Conservation (phyloP, 768 basidiomycete genomes). For the Boletus vinaceobasis region DNA sequence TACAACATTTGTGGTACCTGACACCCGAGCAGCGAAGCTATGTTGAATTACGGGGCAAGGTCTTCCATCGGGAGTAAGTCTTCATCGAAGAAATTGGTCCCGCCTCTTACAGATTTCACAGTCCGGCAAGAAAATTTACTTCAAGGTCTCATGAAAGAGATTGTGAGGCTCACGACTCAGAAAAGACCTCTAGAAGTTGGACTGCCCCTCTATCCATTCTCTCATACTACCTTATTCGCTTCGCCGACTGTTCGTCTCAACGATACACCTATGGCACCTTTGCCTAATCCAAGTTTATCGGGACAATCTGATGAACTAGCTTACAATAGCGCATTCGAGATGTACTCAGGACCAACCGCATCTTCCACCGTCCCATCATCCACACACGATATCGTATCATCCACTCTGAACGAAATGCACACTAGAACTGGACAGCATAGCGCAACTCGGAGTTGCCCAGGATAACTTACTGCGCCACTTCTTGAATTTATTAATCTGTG, state of each 20-base stretch:
- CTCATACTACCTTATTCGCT: slow-evolving; percentile 60
- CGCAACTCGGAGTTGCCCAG: slow-evolving; percentile 5
- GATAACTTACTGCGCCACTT: slow-evolving; percentile 2
- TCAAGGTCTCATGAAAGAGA: slow-evolving; percentile 82
- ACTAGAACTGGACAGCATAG: slow-evolving; percentile 3
- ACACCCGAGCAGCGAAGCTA: slow-evolving; percentile 57
- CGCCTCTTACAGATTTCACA: slow-evolving; percentile 29
- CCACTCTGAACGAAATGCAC: slow-evolving; percentile 6
- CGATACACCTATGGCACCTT: slow-evolving; percentile 28
- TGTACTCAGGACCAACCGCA: slow-evolving; percentile 4
- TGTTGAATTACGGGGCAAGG: slow-evolving; percentile 75
- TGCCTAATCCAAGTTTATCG: slow-evolving; percentile 23
- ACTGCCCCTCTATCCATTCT: slow-evolving; percentile 78
- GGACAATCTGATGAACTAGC: slow-evolving; percentile 4
- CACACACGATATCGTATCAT: slow-evolving; percentile 5
- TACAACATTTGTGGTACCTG: slow-evolving; percentile 3
- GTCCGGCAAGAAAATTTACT: slow-evolving; percentile 81
- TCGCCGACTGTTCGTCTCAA: slow-evolving; percentile 40
- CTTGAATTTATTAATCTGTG: slow-evolving; percentile 6
- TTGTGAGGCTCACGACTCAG: slow-evolving; percentile 77
- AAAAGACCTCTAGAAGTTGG: slow-evolving; percentile 77
- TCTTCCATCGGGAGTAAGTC: slow-evolving; percentile 81
- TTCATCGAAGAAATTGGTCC: not conserved
- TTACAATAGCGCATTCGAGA: slow-evolving; percentile 5
- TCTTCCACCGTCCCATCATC: slow-evolving; percentile 1